Percentiles rank a stretch among this genome's conserved stretches.
Evolutionary conservation across 2,329 filamentous ascomycete species (phyloP).

Genomic region (Ceratocystis cubensis): DNA sequence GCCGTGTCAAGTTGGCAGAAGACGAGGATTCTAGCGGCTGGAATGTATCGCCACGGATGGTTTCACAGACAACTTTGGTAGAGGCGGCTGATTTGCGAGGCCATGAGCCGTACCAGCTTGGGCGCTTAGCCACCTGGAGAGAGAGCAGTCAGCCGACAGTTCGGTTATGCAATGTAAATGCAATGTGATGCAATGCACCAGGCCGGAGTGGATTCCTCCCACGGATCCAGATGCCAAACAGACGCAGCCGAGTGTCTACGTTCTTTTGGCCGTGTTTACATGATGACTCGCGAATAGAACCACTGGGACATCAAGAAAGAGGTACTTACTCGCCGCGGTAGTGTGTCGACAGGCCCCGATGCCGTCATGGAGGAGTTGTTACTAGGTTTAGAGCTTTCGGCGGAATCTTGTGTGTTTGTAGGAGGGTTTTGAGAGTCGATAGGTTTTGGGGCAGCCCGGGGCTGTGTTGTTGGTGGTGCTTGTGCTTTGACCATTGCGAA

Average conservation of each 20-base stretch:
- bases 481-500: neutral
- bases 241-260: neutral
- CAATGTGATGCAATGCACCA: neutral
- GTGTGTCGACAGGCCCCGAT: neutral
- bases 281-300: neutral
- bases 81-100: slow-evolving; percentile 47
- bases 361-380: neutral
- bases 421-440: neutral
- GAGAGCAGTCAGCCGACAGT: neutral
- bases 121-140: slow-evolving; percentile 37
- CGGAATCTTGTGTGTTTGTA: neutral
- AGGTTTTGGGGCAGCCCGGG: neutral
- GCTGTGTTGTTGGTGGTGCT: neutral
- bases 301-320: neutral
- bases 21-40: slow-evolving; percentile 34
- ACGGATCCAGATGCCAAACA: neutral
- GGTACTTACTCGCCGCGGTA: slow-evolving; percentile 11
- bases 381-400: neutral
- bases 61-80: slow-evolving; percentile 48
- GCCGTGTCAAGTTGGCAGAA: slow-evolving; percentile 39
- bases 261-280: slow-evolving; percentile 6
- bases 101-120: slow-evolving; percentile 54
- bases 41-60: slow-evolving; percentile 45
- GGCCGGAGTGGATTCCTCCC: too few species aligned
- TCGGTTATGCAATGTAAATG: neutral